A percentile compares a stretch with the other conserved stretches of the same genome.
Evolutionary conservation across 129 eudicot genomes (phyloP).

Genomic region (Tagetes patula): DNA sequence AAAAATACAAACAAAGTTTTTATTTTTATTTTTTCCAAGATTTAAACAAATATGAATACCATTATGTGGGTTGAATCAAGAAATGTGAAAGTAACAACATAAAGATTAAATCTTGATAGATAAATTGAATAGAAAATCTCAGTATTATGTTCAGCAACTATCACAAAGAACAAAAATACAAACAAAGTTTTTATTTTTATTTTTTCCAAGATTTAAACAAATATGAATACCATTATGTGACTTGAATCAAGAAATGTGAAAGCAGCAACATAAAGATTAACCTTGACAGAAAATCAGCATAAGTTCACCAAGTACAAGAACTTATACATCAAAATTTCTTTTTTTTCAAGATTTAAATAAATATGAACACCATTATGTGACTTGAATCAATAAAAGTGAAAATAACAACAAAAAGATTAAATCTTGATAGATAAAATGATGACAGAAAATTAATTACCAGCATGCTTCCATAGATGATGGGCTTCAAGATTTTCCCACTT

Average conservation of each 20-base stretch:
- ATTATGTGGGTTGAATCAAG: neutral
- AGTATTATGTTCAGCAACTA: neutral
- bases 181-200: neutral
- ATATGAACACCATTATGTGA: slow-evolving; percentile 15
- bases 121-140: neutral
- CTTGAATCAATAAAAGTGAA: neutral
- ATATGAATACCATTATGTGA: slow-evolving; percentile 8
- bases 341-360: slow-evolving; percentile 16
- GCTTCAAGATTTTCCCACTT: slow-evolving; percentile 97
- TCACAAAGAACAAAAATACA: neutral
- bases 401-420: slow-evolving; percentile 6
- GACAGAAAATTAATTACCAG: slow-evolving; percentile 35
- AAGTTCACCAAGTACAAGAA: neutral
- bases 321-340: neutral
- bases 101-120: slow-evolving; percentile 17
- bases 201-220: slow-evolving; percentile 3
- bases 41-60: slow-evolving; percentile 5
- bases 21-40: slow-evolving; percentile 6
- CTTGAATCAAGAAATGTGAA: neutral
- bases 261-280: neutral
- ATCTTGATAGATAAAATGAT: slow-evolving; percentile 16
- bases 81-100: neutral
- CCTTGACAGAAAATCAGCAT: slow-evolving; percentile 4
- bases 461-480: slow-evolving; percentile 94
- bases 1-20: slow-evolving; percentile 16